A percentile compares a stretch with the other conserved stretches of the same genome.
phyloP scores from a whole-genome alignment of 2,329 filamentous ascomycete genomes.

The Drechslera avenae region DNA sequence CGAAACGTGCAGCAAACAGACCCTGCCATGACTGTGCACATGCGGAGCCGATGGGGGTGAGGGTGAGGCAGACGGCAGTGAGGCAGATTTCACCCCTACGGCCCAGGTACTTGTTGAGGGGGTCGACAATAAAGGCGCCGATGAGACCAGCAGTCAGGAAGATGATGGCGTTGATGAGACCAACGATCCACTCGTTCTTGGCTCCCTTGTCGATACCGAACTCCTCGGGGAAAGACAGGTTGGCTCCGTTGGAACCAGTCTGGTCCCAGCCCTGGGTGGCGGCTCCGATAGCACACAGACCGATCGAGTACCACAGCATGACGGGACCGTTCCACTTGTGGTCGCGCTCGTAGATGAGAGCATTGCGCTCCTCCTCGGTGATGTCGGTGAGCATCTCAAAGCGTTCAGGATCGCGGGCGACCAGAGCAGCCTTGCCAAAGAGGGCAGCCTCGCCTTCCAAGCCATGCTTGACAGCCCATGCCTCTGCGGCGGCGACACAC shows the following conservation, averaged over 20 bases:
- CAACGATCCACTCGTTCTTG: slow-evolving; percentile 39
- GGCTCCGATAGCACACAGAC: slow-evolving; percentile 70
- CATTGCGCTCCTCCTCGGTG: slow-evolving; percentile 62
- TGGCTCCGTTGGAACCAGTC: slow-evolving; percentile 61
- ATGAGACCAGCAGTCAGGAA: slow-evolving; percentile 49
- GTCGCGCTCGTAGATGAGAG: slow-evolving; percentile 65
- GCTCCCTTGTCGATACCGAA: slow-evolving; percentile 54
- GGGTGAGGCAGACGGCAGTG: slow-evolving; percentile 43
- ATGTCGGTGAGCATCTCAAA: slow-evolving; percentile 69
- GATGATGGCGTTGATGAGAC: slow-evolving; percentile 46
- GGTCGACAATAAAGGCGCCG: slow-evolving; percentile 33
- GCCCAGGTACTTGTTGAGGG: slow-evolving; percentile 47
- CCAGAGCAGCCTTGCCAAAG: slow-evolving; percentile 71
- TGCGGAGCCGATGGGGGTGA: slow-evolving; percentile 46
- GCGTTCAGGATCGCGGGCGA: slow-evolving; percentile 70
- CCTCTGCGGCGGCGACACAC: slow-evolving; percentile 61
- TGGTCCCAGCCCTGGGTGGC: slow-evolving; percentile 72
- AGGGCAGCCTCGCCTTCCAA: slow-evolving; percentile 63
- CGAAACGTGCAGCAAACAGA: slow-evolving; percentile 43
- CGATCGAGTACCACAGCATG: slow-evolving; percentile 69
- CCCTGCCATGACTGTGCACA: slow-evolving; percentile 47
- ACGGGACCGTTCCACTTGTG: slow-evolving; percentile 67
- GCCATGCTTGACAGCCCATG: slow-evolving; percentile 65
- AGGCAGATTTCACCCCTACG: slow-evolving; percentile 48
- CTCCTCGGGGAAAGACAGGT: slow-evolving; percentile 63